Conservation (phyloP, 305 asterid genomes). For the Solanum aculeatissimum region DNA sequence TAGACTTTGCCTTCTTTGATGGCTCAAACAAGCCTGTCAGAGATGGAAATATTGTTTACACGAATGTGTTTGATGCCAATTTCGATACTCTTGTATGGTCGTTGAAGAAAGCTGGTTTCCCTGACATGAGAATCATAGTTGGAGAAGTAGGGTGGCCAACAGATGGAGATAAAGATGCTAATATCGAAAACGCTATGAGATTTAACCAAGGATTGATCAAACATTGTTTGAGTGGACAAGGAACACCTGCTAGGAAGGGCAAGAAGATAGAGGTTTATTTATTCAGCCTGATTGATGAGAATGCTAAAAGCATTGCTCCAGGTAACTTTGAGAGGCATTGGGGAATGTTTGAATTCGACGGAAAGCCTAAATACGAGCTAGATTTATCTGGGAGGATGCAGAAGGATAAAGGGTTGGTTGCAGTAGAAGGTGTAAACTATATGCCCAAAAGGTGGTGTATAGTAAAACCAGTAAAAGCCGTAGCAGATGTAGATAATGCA, state of each 20-base stretch:
- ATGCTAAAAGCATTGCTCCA: slow-evolving; percentile 12
- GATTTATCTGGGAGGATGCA: slow-evolving; percentile 3
- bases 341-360: slow-evolving; percentile 12
- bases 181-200: background rate
- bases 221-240: background rate
- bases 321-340: slow-evolving; percentile 17
- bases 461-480: background rate
- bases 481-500: background rate
- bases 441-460: slow-evolving; percentile 7
- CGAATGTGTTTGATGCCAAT: slow-evolving; percentile 11
- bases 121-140: slow-evolving; percentile 4
- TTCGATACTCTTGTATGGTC: slow-evolving; percentile 12
- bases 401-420: background rate
- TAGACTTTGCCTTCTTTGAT: slow-evolving; percentile 9
- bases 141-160: slow-evolving; percentile 19
- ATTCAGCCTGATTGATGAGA: slow-evolving; percentile 13
- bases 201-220: slow-evolving; percentile 7
- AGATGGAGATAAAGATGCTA: slow-evolving; percentile 10
- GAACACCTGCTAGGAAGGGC: slow-evolving; percentile 7
- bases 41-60: background rate
- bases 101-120: slow-evolving; percentile 1
- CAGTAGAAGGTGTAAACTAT: slow-evolving; percentile 7
- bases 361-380: slow-evolving; percentile 8
- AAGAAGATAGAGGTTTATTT: background rate
- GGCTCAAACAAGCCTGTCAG: slow-evolving; percentile 2